phyloP scores from a whole-genome alignment of 805 yeast genomes.

The Candida tibetensis region DNA sequence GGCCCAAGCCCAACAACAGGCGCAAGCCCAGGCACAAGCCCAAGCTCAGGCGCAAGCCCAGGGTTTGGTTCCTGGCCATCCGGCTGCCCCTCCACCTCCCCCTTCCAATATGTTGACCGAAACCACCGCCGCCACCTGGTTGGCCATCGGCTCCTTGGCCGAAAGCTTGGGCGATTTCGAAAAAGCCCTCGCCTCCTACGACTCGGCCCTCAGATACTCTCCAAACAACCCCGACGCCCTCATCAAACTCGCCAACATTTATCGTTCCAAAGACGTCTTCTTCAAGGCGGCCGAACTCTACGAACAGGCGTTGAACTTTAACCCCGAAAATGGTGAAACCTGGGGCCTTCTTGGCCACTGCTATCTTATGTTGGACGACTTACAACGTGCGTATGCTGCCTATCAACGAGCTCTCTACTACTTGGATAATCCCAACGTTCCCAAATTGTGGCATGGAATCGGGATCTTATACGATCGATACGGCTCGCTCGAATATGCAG shows the following conservation, averaged over 20 bases:
- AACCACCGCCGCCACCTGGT: slow-evolving; percentile 82
- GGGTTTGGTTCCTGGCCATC: not conserved
- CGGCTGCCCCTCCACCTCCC: slow-evolving; percentile 2
- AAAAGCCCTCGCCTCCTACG: slow-evolving; percentile 84
- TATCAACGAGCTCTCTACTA: slow-evolving; percentile 94
- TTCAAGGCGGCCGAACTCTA: slow-evolving; percentile 93
- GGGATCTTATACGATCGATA: slow-evolving; percentile 95
- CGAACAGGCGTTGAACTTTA: slow-evolving; percentile 77
- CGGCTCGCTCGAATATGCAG: slow-evolving; percentile 95
- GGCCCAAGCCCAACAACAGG: slow-evolving; percentile 5
- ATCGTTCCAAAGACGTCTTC: slow-evolving; percentile 85
- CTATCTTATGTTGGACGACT: slow-evolving; percentile 92
- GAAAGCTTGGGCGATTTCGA: slow-evolving; percentile 87
- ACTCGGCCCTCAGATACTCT: slow-evolving; percentile 79
- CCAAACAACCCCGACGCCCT: slow-evolving; percentile 85
- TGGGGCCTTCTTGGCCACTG: slow-evolving; percentile 98
- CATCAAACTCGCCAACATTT: slow-evolving; percentile 82
- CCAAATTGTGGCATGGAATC: slow-evolving; percentile 97
- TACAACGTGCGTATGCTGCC: slow-evolving; percentile 92
- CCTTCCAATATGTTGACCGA: slow-evolving; percentile 27
- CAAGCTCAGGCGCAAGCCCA: slow-evolving; percentile 6
- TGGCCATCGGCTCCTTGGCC: slow-evolving; percentile 84
- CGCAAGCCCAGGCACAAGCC: slow-evolving; percentile 3
- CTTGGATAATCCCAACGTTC: slow-evolving; percentile 89
- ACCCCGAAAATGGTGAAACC: slow-evolving; percentile 89